These are phyloP conservation scores for Bruguiera hainesii DNA, from an alignment of 441 rosid species.

Conservation along the genomic window DNA sequence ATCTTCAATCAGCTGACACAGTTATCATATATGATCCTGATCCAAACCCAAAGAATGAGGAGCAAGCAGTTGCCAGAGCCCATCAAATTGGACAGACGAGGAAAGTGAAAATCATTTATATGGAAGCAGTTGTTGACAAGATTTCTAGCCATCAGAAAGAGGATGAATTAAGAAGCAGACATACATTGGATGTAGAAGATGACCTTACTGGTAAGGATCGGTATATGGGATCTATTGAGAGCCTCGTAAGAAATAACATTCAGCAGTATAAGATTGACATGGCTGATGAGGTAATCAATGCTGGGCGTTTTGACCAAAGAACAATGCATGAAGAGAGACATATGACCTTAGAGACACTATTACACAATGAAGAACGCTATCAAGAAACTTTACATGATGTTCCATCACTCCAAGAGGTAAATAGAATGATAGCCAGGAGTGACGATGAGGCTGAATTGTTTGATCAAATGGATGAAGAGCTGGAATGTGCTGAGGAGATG, in stretches of 20 bases:
- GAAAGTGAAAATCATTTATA: slow-evolving; percentile 96
- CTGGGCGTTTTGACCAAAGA: slow-evolving; percentile 99
- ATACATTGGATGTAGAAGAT: slow-evolving; percentile 83
- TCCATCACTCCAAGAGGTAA: slow-evolving; percentile 93
- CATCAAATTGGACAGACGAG: slow-evolving; percentile 98
- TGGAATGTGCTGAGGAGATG: slow-evolving; percentile 95
- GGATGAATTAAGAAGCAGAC: slow-evolving; percentile 89
- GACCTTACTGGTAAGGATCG: slow-evolving; percentile 99
- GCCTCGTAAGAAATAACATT: slow-evolving; percentile 98
- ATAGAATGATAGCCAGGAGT: slow-evolving; percentile 98
- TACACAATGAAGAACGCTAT: slow-evolving; percentile 98
- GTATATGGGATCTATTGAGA: slow-evolving; percentile 96
- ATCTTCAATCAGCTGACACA: slow-evolving; percentile 99
- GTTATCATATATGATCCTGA: slow-evolving; percentile 99
- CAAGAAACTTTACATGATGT: slow-evolving; percentile 97
- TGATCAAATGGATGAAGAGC: slow-evolving; percentile 99
- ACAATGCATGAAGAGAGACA: slow-evolving; percentile 99
- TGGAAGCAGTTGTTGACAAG: slow-evolving; percentile 99
- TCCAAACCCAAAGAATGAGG: slow-evolving; percentile 99
- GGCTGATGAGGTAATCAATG: slow-evolving; percentile 99
- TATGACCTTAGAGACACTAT: slow-evolving; percentile 89
- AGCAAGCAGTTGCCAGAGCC: slow-evolving; percentile 99
- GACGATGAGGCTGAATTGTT: slow-evolving; percentile 91
- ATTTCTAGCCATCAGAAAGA: slow-evolving; percentile 90
- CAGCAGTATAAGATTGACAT: slow-evolving; percentile 99